Conservation (phyloP, 2,329 filamentous ascomycete species). For the Lasiodiplodia gonubiensis region DNA sequence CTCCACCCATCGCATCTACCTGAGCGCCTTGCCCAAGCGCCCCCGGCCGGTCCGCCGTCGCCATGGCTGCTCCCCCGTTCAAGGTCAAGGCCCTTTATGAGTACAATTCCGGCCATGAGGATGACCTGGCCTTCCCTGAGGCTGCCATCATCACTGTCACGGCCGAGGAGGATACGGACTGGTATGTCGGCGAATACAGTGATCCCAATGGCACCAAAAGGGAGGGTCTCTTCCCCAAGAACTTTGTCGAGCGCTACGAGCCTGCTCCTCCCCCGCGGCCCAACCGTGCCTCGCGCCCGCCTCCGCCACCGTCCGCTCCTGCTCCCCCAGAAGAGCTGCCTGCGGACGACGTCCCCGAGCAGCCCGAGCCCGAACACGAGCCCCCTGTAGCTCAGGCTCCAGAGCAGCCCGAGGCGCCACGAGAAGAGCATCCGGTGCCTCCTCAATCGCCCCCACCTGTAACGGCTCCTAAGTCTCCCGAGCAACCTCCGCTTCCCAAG, state of each 20-base stretch:
- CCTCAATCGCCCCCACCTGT: slow-evolving; percentile 40
- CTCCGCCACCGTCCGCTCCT: slow-evolving; percentile 44
- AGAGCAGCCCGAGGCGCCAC: slow-evolving; percentile 14
- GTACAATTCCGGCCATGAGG: slow-evolving; percentile 89
- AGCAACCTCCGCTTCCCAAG: slow-evolving; percentile 38
- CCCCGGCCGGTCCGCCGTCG: slow-evolving; percentile 23
- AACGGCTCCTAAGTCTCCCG: slow-evolving; percentile 47
- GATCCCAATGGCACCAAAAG: slow-evolving; percentile 75
- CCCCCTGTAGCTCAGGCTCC: slow-evolving; percentile 19
- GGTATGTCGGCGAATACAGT: slow-evolving; percentile 88
- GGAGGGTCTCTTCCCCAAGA: slow-evolving; percentile 90
- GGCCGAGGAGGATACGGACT: slow-evolving; percentile 89
- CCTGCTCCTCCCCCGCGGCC: slow-evolving; percentile 88
- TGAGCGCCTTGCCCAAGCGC: slow-evolving; percentile 3
- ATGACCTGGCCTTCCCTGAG: slow-evolving; percentile 85
- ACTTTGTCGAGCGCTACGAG: slow-evolving; percentile 97
- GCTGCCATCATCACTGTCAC: slow-evolving; percentile 95
- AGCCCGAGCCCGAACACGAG: slow-evolving; percentile 16
- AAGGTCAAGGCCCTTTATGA: slow-evolving; percentile 97
- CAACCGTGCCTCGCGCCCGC: slow-evolving; percentile 65
- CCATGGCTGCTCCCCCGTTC: slow-evolving; percentile 56
- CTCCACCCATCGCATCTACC: not conserved
- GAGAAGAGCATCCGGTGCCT: slow-evolving; percentile 20
- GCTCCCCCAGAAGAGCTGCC: slow-evolving; percentile 32
- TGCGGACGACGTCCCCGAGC: slow-evolving; percentile 15